Evolutionary conservation across 2,329 filamentous ascomycete genomes (phyloP), one percentile per base, ranked within the genome.

Genomic region (Penicillium sp.): DNA sequence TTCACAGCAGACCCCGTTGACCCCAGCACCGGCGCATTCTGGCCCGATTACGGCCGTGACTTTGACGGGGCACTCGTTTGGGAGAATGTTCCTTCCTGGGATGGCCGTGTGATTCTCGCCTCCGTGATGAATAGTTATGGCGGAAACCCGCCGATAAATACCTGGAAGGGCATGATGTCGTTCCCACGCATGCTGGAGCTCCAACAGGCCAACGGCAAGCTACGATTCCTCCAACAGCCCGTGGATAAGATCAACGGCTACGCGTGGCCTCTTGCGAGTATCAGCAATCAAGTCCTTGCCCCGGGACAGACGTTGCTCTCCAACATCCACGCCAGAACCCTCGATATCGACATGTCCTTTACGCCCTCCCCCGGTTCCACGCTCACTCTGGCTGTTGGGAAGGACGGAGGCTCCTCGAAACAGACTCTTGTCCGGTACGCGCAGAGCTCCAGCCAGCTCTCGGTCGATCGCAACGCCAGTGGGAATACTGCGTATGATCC

Each of bases 141-240:
- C 6, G 30, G 15, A 3, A 41, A 52, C 7, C 61, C 61, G 2
- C 61, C 61, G 17, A 63, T 56, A 15, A 49, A 46, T 21, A 60
- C 61, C n/a, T 63, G 61, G 61, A 66, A 56, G 6, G 62, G 64
- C 9, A 53, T 66, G 58, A 51, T 62, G 23, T 64, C 58, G 5
- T 64, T 66, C 19, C 64, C 64, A 29, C 64, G 62, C 2, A 64
- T 61, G 2, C 35, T 66, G 29, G 48, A 55, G 5, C 58, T 66
- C 35, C 50, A 66, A 47, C 48, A 64, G 45, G 53, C 38, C 4
- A 59, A 35, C 11, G 23, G 44, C 23, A 50, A 52, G 29, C 23
- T 44, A 45, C 51, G 41, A 23, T 66, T 66, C 45, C 44, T 66
- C 17, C 61, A 66, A 35, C 44, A 52, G 7, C 64, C 64, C 29